phyloP scores from a whole-genome alignment of 352 stramenopile species.

The Phytophthora rubi region DNA sequence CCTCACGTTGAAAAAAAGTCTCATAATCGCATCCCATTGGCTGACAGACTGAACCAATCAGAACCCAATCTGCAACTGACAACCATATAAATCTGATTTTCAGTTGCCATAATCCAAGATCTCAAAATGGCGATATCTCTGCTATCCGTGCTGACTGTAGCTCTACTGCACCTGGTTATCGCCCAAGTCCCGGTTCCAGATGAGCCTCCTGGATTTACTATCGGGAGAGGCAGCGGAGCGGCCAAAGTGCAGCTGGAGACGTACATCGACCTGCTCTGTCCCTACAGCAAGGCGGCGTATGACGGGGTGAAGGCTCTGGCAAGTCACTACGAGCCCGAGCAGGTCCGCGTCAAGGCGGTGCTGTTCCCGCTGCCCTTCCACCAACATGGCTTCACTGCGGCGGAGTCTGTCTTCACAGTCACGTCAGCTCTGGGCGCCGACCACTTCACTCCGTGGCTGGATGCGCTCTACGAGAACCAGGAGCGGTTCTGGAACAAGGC shows the following conservation, averaged over 20 bases:
- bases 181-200: conserved; percentile 68
- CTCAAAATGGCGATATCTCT: conserved; percentile 25
- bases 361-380: conserved; percentile 77
- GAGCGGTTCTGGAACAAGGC: conserved; percentile 77
- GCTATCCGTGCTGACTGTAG: conserved; percentile 5
- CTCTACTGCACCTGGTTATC: conserved; percentile 15
- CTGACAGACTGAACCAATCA: conserved; percentile 2
- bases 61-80: conserved; percentile 5
- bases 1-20: neutral
- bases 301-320: conserved; percentile 67
- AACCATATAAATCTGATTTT: conserved; percentile 1
- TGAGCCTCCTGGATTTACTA: conserved; percentile 67
- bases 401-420: conserved; percentile 70
- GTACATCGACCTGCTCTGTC: conserved; percentile 82
- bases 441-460: conserved; percentile 63
- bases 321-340: conserved; percentile 54
- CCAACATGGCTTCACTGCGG: conserved; percentile 68
- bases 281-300: conserved; percentile 70
- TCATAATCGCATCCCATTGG: neutral
- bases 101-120: conserved; percentile 23
- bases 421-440: conserved; percentile 56
- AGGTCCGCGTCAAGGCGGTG: conserved; percentile 71
- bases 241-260: conserved; percentile 79
- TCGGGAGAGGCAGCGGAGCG: conserved; percentile 48
- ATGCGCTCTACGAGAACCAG: conserved; percentile 77